phyloP scores from a whole-genome alignment of 495 filamentous ascomycete genomes.

The Aspergillus baeticus region DNA sequence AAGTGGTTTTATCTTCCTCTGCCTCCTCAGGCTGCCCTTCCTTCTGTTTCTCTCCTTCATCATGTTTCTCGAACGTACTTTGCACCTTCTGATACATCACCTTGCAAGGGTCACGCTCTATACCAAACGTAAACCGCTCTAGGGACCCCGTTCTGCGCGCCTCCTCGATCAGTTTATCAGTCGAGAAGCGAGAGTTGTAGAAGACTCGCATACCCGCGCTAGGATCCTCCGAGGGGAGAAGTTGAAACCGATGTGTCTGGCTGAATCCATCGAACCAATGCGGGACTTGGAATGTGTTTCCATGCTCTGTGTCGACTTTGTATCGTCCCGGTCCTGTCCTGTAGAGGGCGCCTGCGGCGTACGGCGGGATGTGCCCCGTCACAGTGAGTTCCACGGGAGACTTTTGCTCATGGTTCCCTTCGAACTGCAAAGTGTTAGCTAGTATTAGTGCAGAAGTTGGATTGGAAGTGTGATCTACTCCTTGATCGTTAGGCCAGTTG shows the following conservation, averaged over 20 bases:
- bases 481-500: constrained; percentile 34
- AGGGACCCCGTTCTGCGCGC: constrained; percentile 51
- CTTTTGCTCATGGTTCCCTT: constrained; percentile 47
- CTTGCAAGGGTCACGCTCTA: constrained; percentile 66
- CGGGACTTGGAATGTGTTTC: constrained; percentile 51
- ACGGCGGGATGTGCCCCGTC: constrained; percentile 49
- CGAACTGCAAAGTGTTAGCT: constrained; percentile 37
- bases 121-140: constrained; percentile 55
- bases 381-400: constrained; percentile 49
- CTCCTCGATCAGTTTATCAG: constrained; percentile 53
- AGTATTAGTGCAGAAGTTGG: neutral
- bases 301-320: constrained; percentile 54
- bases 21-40: neutral
- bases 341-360: constrained; percentile 62
- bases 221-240: constrained; percentile 35
- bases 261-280: constrained; percentile 85
- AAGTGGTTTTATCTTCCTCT: constrained; percentile 18
- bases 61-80: constrained; percentile 41
- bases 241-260: constrained; percentile 73
- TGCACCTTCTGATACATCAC: constrained; percentile 66
- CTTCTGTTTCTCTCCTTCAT: neutral
- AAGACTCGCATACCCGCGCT: constrained; percentile 43
- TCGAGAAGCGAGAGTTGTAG: constrained; percentile 71
- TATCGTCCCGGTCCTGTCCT: constrained; percentile 68
- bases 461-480: constrained; percentile 18